Base-by-base conservation (phyloP, 1,284 basidiomycete genomes). In the Moesziomyces parantarcticus region DNA sequence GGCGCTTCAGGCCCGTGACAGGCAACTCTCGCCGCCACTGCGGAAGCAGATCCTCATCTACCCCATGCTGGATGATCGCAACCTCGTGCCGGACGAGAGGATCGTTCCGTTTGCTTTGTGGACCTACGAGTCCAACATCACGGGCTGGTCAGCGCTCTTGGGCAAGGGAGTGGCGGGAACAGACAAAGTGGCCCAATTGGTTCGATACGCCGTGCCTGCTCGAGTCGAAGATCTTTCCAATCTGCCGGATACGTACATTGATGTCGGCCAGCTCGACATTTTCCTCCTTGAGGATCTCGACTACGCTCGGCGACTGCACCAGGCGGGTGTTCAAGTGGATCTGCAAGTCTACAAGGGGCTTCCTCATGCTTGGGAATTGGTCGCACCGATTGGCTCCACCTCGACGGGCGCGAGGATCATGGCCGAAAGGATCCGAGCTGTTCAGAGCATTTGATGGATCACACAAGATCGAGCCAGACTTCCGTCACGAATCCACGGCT, bases 41-140 rank as follows among this genome's bases (percentile, higher is more conserved):
- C 34, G 46, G 40, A 69, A 69, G 22, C 66, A 62, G 51, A 54
- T 69, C 22, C 59, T 69, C 36, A 46, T 69, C 56, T 63, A 69
- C 39, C 66, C 66, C 8, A 69, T 63, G 66, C 46, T 63, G n/a
- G 66, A 69, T 34, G 59, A 69, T 25, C 66, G 56, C 44, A 69
- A 58, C 45, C 22, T 59, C 10, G 20, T 25, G 11, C 47, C 59
- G 0, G 59, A 69, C 25, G 55, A 61, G 36, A 46, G 58, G 3
- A 23, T 62, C 16, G 50, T 29, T 6, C 59, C 55, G 1, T 48
- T 22, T 0, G 66, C 66, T 1, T 2, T 50, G 21, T 62, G 66
- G 66, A 55, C 21, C 13, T 62, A 69, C 40, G 56, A 58, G 1
- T 45, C 47, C 50, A 69, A 69, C 40, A 3, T 54, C 16, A 62